Base-by-base conservation (phyloP, 2,329 filamentous ascomycete species). In the Myotisia sp. region DNA sequence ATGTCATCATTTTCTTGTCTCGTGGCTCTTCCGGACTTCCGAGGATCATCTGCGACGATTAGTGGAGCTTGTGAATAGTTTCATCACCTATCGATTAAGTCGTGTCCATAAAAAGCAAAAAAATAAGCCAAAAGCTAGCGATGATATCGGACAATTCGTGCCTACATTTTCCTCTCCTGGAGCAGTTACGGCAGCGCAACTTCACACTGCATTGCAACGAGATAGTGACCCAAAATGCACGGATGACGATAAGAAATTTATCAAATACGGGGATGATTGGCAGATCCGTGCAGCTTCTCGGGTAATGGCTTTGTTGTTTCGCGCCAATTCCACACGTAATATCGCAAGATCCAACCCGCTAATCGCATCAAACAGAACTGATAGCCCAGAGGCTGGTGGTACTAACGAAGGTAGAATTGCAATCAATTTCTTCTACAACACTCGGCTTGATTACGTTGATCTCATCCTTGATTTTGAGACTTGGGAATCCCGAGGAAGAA, bases 361-460 rank as follows among this genome's bases (percentile, higher is more conserved):
- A 59, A 13, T 7, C 14, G 13, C 22, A 12, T 19, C 16, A 5
- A 12, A 22, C 12, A 14, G 12, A 16, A 32, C 12, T 23, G 29
- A 32, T 20, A 13, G 12, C 32, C 12, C 20, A 6, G 12, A 14
- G 3, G 14, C 3, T 4, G n/a, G 7, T 32, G 7, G 9, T 16
- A 20, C 20, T 14, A 10, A 12, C 13, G 12, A 18, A 8, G 33
- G 36, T 14, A 30, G 22, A 4, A 26, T 33, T 38, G 74, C 83
- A 0, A 83, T 80, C 3, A 87, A 75, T 47, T 76, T 83, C 46
- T 94, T 93, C 51, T 94, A 93, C 56, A 85, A 83, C 49, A 80
- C 80, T 1, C 61, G 92, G 39, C 68, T 93, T 6, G 86, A 94
- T 51, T 84, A 83, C 47, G 73, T 77, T n/a, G 83, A 93, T 50